Percentiles rank a stretch among this genome's conserved stretches.
phyloP scores from a whole-genome alignment of 2,329 filamentous ascomycete species.

The Sarocladium strictum region DNA sequence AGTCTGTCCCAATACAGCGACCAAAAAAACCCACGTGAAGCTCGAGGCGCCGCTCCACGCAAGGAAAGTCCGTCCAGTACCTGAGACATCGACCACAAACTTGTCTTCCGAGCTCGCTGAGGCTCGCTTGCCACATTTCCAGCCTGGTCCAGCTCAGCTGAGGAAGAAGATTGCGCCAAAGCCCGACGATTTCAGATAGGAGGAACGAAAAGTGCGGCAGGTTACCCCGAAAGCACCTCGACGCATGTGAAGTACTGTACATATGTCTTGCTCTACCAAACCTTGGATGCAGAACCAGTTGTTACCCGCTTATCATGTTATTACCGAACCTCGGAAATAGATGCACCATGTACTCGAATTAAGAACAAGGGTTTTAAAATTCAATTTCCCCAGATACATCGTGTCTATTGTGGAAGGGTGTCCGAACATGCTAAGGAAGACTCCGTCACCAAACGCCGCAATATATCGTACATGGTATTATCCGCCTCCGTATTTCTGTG shows the following conservation, averaged over 20 bases:
- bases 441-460: neutral
- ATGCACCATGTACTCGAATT: too few species aligned
- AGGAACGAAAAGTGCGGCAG: neutral
- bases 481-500: neutral
- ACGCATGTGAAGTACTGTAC: neutral
- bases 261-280: neutral
- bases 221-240: neutral
- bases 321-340: too few species aligned
- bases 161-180: neutral
- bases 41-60: too few species aligned
- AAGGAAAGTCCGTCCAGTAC: too few species aligned
- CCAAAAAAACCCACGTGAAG: neutral
- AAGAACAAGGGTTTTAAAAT: too few species aligned
- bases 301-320: too few species aligned
- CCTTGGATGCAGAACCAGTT: too few species aligned
- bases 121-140: neutral
- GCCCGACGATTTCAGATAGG: neutral
- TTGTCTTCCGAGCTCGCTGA: neutral
- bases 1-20: too few species aligned
- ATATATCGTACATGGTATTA: neutral
- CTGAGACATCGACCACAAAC: neutral
- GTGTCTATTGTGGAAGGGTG: too few species aligned
- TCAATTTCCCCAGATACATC: neutral
- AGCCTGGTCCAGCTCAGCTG: slow-evolving; percentile 3
- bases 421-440: neutral